Base-by-base conservation (phyloP, 768 basidiomycete genomes). In the Royoungia palumana region DNA sequence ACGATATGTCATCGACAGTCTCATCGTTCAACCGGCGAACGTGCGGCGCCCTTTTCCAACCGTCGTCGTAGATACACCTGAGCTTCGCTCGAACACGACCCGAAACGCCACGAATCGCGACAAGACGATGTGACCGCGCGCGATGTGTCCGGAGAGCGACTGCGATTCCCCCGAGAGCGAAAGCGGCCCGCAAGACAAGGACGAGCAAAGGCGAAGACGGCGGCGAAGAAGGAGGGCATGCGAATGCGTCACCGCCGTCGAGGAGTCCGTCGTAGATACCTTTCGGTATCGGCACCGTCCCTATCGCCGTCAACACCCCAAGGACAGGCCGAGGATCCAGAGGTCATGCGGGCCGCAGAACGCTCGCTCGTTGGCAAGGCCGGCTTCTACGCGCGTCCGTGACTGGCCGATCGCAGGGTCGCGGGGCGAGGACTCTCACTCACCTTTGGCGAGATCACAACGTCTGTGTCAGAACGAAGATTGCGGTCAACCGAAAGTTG, bases 401-500 rank as follows among this genome's bases (percentile, higher is more conserved):
- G 71, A 81, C n/a, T n/a, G n/a, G n/a, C n/a, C n/a, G 51, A 83
- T 92, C 34, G 86, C 86, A 0, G 43, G 63, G 40, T 66, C 63
- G 2, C 5, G 89, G 89, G 14, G 87, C 87, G 59, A 19, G 77
- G 67, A 21, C 14, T 14, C 13, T 20, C 8, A 25, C 4, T 37
- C 27, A 28, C 21, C 19, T 44, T 19, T 44, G n/a, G n/a, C n/a
- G n/a, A n/a, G n/a, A n/a, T 9, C 24, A 21, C 9, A 1, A 1
- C 54, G 14, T 49, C 19, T 13, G 44, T 10, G 1, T 21, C 51
- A 89, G 85, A 93, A 92, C 57, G 89, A 93, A 63, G 89, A 93
- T 60, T 91, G 89, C 54, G 89, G 89, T 1, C 89, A 93, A 63
- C 92, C 91, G 89, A 88, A 85, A 57, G 86, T 89, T 0, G n/a